phyloP scores from a whole-genome alignment of 2,329 filamentous ascomycete genomes.

The Exophiala mesophila region DNA sequence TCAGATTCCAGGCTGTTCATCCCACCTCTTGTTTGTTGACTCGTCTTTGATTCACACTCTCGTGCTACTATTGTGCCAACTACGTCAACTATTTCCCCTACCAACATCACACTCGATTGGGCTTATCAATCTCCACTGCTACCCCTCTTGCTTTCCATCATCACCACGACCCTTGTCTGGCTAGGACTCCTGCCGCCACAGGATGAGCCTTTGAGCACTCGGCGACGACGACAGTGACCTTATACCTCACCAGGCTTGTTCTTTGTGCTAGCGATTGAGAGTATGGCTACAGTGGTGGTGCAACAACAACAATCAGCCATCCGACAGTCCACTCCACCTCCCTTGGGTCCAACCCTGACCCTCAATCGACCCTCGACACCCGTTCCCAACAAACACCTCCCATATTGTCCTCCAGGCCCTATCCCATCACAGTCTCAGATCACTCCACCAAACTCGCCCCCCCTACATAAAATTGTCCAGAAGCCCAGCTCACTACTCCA shows the following conservation, averaged over 20 bases:
- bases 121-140: no score
- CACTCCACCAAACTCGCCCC: slow-evolving; percentile 63
- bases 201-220: slow-evolving; percentile 19
- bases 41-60: no score
- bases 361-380: slow-evolving; percentile 58
- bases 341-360: slow-evolving; percentile 48
- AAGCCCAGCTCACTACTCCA: slow-evolving; percentile 66
- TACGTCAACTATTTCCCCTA: no score
- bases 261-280: no score
- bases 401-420: slow-evolving; percentile 80
- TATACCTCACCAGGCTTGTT: not conserved
- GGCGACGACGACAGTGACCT: not conserved
- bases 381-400: slow-evolving; percentile 84
- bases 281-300: slow-evolving; percentile 46
- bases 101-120: no score
- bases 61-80: no score
- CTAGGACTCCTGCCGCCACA: slow-evolving; percentile 21
- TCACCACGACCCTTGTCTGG: no score
- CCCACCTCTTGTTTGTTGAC: not conserved
- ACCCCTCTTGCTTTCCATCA: no score
- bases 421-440: slow-evolving; percentile 41
- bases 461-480: slow-evolving; percentile 50
- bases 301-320: slow-evolving; percentile 39
- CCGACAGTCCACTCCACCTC: slow-evolving; percentile 45
- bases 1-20: not conserved